Evolutionary conservation across 1,284 basidiomycete species (phyloP).

Genomic region (Abortiporus biennis): DNA sequence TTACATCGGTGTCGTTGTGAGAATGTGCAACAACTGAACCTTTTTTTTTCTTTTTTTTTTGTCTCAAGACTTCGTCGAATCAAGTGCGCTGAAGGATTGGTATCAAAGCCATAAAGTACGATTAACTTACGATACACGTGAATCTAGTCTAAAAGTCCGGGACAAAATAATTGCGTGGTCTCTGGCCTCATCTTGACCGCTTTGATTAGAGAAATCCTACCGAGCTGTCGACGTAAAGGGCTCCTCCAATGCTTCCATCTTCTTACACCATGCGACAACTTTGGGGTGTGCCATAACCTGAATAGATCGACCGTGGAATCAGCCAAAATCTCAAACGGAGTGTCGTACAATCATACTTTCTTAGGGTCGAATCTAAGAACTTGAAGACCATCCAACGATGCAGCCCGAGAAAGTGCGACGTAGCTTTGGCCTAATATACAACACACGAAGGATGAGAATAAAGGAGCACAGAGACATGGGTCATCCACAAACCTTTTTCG

Average conservation of each 20-base stretch:
- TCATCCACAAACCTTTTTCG: slow-evolving; percentile 84
- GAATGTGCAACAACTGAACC: no score
- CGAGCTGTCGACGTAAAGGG: no score
- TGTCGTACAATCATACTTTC: slow-evolving; percentile 46
- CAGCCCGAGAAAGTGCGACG: slow-evolving; percentile 94
- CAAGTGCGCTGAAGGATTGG: no score
- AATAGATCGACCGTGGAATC: neutral
- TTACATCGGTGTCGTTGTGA: no score
- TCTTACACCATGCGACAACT: slow-evolving; percentile 63
- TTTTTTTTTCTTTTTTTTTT: no score
- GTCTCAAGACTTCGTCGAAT: no score
- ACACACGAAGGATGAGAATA: neutral
- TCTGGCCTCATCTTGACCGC: no score
- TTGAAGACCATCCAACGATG: slow-evolving; percentile 86
- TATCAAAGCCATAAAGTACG: no score
- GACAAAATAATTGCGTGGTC: no score
- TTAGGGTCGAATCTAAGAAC: slow-evolving; percentile 79
- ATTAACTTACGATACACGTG: no score
- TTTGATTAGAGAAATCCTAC: no score
- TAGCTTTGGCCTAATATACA: slow-evolving; percentile 75
- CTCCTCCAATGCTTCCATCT: slow-evolving; percentile 33
- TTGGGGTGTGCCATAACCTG: slow-evolving; percentile 69
- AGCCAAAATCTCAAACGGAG: neutral
- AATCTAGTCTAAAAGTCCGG: no score
- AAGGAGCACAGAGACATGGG: slow-evolving; percentile 1